Conservation (phyloP, 2,329 filamentous ascomycete genomes). For the Arthrobotrys musiformis region DNA sequence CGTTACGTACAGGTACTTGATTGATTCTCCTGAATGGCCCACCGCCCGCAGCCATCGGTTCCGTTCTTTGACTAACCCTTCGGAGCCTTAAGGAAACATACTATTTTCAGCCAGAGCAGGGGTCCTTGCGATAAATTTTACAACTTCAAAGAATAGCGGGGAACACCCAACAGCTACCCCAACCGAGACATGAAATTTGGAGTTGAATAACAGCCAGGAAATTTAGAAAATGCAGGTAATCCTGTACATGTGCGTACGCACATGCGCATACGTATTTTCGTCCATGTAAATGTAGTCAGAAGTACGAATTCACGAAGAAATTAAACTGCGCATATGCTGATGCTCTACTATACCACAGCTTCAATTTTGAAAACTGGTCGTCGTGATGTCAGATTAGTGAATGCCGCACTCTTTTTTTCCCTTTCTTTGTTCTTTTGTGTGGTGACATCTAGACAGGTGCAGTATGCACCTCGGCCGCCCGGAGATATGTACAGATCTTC, state of each 20-base stretch:
- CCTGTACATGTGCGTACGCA: not conserved
- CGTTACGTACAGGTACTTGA: not conserved
- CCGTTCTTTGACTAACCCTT: conserved; percentile 8
- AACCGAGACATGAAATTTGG: not conserved
- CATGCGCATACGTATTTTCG: not conserved
- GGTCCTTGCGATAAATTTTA: conserved; percentile 8
- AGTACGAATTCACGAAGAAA: not conserved
- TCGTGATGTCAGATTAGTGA: not conserved
- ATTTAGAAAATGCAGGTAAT: conserved; percentile 9
- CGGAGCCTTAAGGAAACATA: conserved; percentile 11
- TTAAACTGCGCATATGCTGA: not conserved
- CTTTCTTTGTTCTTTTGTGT: too few relatives aligned
- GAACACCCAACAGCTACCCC: not conserved
- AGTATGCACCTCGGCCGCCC: too few relatives aligned
- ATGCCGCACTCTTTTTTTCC: conserved; percentile 4
- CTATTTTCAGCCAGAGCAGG: conserved; percentile 17
- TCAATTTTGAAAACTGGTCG: not conserved
- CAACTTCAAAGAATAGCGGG: not conserved
- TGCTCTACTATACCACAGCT: not conserved
- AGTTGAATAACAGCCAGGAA: not conserved
- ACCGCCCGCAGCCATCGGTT: not conserved
- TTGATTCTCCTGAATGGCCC: conserved; percentile 1
- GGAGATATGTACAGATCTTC: not conserved
- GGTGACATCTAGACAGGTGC: too few relatives aligned
- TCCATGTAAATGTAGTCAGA: not conserved